These are phyloP conservation scores for Mycena rosella DNA, from an alignment of 768 basidiomycete species.

Conservation along the genomic window DNA sequence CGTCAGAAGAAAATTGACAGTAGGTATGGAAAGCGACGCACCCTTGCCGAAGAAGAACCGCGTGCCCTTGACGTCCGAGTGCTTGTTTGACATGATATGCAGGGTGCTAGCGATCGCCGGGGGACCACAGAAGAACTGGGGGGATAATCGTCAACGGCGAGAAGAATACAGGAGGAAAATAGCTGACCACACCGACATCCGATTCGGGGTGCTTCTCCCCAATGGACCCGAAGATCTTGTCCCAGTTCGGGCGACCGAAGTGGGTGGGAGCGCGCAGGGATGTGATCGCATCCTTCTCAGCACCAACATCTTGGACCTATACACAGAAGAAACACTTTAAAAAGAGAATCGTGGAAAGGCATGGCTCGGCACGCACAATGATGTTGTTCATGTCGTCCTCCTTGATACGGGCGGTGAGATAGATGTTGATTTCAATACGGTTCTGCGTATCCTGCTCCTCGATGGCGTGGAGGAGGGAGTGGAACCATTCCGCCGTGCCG, in stretches of 20 bases:
- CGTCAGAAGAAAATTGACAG: neutral
- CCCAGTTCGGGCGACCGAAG: slow-evolving; percentile 92
- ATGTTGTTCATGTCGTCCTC: slow-evolving; percentile 97
- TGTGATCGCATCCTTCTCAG: slow-evolving; percentile 93
- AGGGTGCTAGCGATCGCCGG: slow-evolving; percentile 63
- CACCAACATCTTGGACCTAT: slow-evolving; percentile 90
- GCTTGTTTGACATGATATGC: slow-evolving; percentile 75
- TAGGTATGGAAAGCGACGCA: slow-evolving; percentile 42
- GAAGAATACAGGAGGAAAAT: neutral
- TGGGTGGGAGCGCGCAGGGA: slow-evolving; percentile 92
- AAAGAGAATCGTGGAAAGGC: neutral
- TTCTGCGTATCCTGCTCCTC: slow-evolving; percentile 92
- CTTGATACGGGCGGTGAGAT: slow-evolving; percentile 92
- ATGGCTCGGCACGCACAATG: slow-evolving; percentile 61
- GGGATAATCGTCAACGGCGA: neutral
- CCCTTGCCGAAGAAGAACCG: slow-evolving; percentile 79
- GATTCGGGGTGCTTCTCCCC: slow-evolving; percentile 88
- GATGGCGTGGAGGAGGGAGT: slow-evolving; percentile 92
- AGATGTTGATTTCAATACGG: slow-evolving; percentile 94
- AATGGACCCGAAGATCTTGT: slow-evolving; percentile 80
- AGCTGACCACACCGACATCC: slow-evolving; percentile 87
- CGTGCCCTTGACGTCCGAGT: slow-evolving; percentile 66
- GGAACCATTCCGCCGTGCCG: slow-evolving; percentile 94
- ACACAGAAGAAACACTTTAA: neutral
- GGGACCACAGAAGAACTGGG: slow-evolving; percentile 74